Evolutionary conservation across 2,329 filamentous ascomycete genomes (phyloP), one percentile per base, ranked within the genome.

Genomic region (Pseudocercospora pini-densiflorae): DNA sequence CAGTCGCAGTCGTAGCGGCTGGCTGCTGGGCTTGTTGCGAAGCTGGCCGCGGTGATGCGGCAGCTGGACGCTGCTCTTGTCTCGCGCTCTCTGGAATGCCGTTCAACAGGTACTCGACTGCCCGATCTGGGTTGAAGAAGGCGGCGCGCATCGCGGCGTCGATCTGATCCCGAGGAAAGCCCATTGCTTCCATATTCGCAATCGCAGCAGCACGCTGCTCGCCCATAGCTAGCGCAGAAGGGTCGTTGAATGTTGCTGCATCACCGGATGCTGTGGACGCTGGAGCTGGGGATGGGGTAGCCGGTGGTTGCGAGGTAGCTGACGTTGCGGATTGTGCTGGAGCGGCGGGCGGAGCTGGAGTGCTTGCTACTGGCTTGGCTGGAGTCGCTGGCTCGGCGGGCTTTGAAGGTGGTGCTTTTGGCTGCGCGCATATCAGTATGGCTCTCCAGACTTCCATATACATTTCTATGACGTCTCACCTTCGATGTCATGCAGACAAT

Each of bases 401-500:
- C 65, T 76, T 78, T 70, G 84, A 80, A 36, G 84, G 81, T 5
- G 81, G 80, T 54, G 89, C 81, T 84, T 97, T 97, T 72, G 92
- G 91, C 89, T 94, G 77, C 43, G 40, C 36, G 27, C 23, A 33
- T 67, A 65, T 69, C 53, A 70, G 64, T 59, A 51, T 33, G 5
- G 5, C 16, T 21, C 12, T 27, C 16, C 55, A 19, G 29, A 12
- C 21, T 21, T 0, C 12, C 12, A 19, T 40, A 43, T 16, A n/a
- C 40, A 9, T n/a, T 2, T 7, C 4, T 33, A 8, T 14, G 12
- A 29, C 24, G 43, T 9, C 23, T 49, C 62, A 97, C 94, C 92
- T 98, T 98, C 79, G 92, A 93, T 75, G 97, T 90, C 89, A 99
- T 97, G 84, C 95, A 99, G 68, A 99, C 95, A 76, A 99, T 93